Percentiles rank a stretch among this genome's conserved stretches.
Conservation (phyloP, 1,284 basidiomycete genomes). For the Irpex rosettiformis region DNA sequence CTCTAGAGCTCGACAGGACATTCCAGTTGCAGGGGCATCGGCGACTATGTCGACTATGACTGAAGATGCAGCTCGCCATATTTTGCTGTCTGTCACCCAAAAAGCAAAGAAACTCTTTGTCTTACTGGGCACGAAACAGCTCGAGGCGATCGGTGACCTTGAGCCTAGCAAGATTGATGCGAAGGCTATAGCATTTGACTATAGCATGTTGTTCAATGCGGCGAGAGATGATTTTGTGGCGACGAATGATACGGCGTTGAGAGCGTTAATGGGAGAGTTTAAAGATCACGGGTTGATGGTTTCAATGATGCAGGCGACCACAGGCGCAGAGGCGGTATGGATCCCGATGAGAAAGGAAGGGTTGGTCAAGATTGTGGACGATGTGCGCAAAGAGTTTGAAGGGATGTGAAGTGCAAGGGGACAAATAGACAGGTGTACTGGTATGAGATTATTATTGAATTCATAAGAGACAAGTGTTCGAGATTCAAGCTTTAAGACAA, state of each 20-base stretch:
- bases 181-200: slow-evolving; percentile 53
- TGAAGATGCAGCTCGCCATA: slow-evolving; percentile 80
- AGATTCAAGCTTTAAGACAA: no score
- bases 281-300: slow-evolving; percentile 84
- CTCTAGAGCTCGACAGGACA: slow-evolving; percentile 7
- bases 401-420: no score
- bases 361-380: slow-evolving; percentile 33
- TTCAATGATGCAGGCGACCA: slow-evolving; percentile 35
- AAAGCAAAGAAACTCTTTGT: slow-evolving; percentile 81
- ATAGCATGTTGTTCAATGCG: slow-evolving; percentile 60
- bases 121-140: slow-evolving; percentile 63
- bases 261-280: slow-evolving; percentile 83
- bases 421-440: no score
- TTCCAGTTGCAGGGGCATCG: slow-evolving; percentile 21
- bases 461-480: no score
- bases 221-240: slow-evolving; percentile 83
- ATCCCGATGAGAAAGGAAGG: slow-evolving; percentile 78
- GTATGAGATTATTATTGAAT: no score
- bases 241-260: slow-evolving; percentile 79
- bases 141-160: slow-evolving; percentile 49
- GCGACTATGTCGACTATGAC: slow-evolving; percentile 62
- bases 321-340: slow-evolving; percentile 68
- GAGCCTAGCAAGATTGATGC: slow-evolving; percentile 26
- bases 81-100: slow-evolving; percentile 81
- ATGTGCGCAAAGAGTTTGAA: slow-evolving; percentile 21